Base-by-base conservation (phyloP, 2,329 filamentous ascomycete species). In the Grosmannia serpens region DNA sequence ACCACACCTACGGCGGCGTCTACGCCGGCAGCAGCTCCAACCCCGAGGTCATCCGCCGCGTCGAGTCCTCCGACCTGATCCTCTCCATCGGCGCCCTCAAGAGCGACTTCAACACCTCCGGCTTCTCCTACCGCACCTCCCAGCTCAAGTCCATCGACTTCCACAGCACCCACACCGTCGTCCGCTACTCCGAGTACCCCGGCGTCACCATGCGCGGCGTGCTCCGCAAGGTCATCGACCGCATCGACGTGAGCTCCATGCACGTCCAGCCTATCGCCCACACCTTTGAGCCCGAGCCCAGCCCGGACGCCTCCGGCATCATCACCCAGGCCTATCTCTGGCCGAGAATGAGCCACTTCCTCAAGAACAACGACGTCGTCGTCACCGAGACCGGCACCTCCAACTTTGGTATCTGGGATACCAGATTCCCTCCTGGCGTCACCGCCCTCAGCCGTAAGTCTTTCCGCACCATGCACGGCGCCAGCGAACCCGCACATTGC, bases 401-500 rank as follows among this genome's bases (percentile, higher is more conserved):
- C 59, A 92, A 91, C 73, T 92, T 95, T 69, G 91, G 91, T 58
- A 88, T 94, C 66, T 90, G 88, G 83, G 88, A 91, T 59, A 91
- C 89, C 5, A 81, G 82, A 49, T 94, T 95, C 74, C 90, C 90
- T 0, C 69, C 76, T 3, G 79, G 81, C n/a, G 87, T 91, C n/a
- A 89, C 82, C 9, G 62, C 61, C 3, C 58, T 64, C 22, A 64
- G 62, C 59, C 63, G 88, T 91, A 68, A 85, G 79, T 59, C 22
- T 7, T 6, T 8, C n/a, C n/a, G 15, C 20, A 8, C 11, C 17
- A 17, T 29, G 11, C 15, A 9, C 9, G 9, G 24, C 13, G 13
- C 33, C 17, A 5, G 15, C 22, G 8, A 22, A 53, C 29, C 4
- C 10, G 41, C 7, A 15, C 24, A 15, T 27, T 26, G 26, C 57